Evolutionary conservation across 306 rosid species (phyloP), one percentile per base, ranked within the genome.

Genomic region (Inga laurina): DNA sequence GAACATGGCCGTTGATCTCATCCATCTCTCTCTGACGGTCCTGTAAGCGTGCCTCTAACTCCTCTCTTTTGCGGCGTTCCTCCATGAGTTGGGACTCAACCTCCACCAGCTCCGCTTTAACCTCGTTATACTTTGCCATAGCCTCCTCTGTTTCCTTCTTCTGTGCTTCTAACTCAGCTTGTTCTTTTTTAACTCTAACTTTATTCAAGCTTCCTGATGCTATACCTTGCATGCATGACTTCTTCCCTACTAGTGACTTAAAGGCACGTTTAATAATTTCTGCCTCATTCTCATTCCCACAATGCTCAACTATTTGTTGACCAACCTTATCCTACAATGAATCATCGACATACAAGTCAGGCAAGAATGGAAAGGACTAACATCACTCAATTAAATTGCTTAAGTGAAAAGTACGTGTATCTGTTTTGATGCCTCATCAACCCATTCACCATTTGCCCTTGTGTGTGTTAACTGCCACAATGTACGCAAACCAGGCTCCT

Each of bases 391-490:
- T 72, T 66, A 37, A 73, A 83, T 24, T 34, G 66, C 35, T 24
- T 24, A 72, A 73, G 62, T 72, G 43, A 32, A 43, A 51, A 57
- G 45, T 87, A 87, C 87, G 78, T 87, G 76, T 76, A 87, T 27
- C 78, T 84, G 86, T 77, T 81, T 87, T 18, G 90, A 84, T 78
- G 84, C 73, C 75, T 84, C 76, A 10, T 84, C 83, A 57, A 87
- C 79, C 87, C 90, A 87, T 79, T 84, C 87, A 19, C 90, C 90
- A 34, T 84, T 87, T 52, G 79, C 79, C 81, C 54, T 87, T 78
- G 12, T 78, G 85, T 84, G 90, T 37, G 85, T 87, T 81, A 87
- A 37, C 82, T 87, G 84, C 90, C 90, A 87, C 46, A 84, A 59
- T 41, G 74, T 78, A 65, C 75, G 87, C 82, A 84, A 49, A 78